Conservation (phyloP, 1,284 basidiomycete species). For the Phenoliferia sp. region DNA sequence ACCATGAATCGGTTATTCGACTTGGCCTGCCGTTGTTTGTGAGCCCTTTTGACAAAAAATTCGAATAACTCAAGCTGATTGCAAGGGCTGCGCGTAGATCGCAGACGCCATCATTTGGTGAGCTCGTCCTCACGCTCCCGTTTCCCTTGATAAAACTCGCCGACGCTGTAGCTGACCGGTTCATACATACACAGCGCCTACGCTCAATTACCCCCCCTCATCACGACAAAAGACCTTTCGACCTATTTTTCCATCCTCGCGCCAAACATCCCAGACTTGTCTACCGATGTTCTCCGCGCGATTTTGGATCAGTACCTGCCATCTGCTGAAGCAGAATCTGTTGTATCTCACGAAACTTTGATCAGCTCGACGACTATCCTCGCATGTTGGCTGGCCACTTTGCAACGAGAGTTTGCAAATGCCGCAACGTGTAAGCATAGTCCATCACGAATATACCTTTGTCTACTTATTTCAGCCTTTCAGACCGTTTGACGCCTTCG, state of each 20-base stretch:
- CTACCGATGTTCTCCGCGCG: background rate
- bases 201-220: slow-evolving; percentile 7
- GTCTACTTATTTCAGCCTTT: background rate
- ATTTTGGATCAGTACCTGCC: background rate
- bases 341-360: slow-evolving; percentile 3
- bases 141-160: no score
- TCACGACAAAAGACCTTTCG: slow-evolving; percentile 6
- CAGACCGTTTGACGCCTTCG: background rate
- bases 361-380: background rate
- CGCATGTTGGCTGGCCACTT: slow-evolving; percentile 8
- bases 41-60: background rate
- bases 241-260: slow-evolving; percentile 3
- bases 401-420: slow-evolving; percentile 1
- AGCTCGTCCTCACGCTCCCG: no score
- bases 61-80: background rate
- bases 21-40: slow-evolving; percentile 13
- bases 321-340: background rate
- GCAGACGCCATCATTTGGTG: slow-evolving; percentile 14
- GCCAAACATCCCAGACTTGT: background rate
- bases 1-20: background rate
- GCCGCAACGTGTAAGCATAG: slow-evolving; percentile 4
- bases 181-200: no score
- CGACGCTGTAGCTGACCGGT: no score
- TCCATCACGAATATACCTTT: background rate
- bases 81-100: background rate